Evolutionary conservation across 768 basidiomycete genomes (phyloP).

Genomic region (Rhodosporidiobolus odoratus): DNA sequence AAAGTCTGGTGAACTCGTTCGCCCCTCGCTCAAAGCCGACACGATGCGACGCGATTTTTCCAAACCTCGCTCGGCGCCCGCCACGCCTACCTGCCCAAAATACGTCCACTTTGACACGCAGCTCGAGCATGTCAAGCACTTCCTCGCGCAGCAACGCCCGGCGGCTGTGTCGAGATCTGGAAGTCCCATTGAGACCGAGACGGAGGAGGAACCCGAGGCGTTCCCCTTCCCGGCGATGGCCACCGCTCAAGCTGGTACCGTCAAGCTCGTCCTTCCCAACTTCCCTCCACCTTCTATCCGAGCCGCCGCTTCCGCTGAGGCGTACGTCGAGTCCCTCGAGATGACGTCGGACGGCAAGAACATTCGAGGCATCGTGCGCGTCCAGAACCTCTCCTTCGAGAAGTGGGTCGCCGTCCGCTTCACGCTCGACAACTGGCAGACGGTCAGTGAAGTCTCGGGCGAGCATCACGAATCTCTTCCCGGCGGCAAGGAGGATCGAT

Average conservation of each 20-base stretch:
- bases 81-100: slow-evolving; percentile 68
- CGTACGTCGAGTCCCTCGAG: slow-evolving; percentile 50
- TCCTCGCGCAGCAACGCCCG: slow-evolving; percentile 90
- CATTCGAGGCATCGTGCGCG: slow-evolving; percentile 68
- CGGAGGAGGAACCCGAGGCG: slow-evolving; percentile 48
- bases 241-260: slow-evolving; percentile 35
- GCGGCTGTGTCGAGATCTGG: slow-evolving; percentile 86
- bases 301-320: slow-evolving; percentile 33
- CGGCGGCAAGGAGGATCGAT: slow-evolving; percentile 59
- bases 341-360: slow-evolving; percentile 50
- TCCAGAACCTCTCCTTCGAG: slow-evolving; percentile 77
- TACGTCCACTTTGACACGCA: slow-evolving; percentile 88
- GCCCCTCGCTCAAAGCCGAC: slow-evolving; percentile 75
- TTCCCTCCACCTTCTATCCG: slow-evolving; percentile 53
- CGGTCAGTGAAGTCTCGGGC: slow-evolving; percentile 84
- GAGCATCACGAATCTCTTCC: slow-evolving; percentile 55
- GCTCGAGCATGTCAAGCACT: slow-evolving; percentile 89
- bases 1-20: slow-evolving; percentile 89
- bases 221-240: slow-evolving; percentile 48
- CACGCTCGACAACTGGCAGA: slow-evolving; percentile 92
- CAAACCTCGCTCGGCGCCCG: slow-evolving; percentile 60
- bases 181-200: slow-evolving; percentile 63
- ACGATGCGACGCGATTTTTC: slow-evolving; percentile 51
- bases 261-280: slow-evolving; percentile 62
- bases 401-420: slow-evolving; percentile 86